phyloP scores from a whole-genome alignment of 2,329 filamentous ascomycete species.

The Macrophomina tecta region DNA sequence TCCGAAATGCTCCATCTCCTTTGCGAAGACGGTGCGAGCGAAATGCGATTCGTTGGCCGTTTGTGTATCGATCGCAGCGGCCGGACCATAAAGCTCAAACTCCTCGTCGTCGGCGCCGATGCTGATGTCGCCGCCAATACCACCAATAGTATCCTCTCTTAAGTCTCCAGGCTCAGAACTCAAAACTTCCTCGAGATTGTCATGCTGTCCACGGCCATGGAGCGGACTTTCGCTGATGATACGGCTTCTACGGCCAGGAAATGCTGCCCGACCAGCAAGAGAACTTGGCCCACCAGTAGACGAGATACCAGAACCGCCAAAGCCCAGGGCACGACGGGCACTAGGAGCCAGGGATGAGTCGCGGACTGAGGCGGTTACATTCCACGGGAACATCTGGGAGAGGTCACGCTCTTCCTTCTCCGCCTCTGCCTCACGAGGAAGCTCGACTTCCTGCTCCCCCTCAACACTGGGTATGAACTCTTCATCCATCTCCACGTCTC shows the following conservation, averaged over 20 bases:
- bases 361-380: conserved; percentile 61
- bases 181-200: conserved; percentile 38
- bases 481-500: conserved; percentile 27
- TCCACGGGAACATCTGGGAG: conserved; percentile 73
- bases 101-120: conserved; percentile 41
- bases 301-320: conserved; percentile 39
- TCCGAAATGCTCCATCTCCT: conserved; percentile 68
- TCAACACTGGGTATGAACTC: conserved; percentile 11
- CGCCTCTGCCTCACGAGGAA: conserved; percentile 71
- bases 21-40: conserved; percentile 60
- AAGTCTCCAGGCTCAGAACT: conserved; percentile 36
- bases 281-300: conserved; percentile 43
- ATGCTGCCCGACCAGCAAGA: conserved; percentile 35
- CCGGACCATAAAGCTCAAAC: conserved; percentile 43
- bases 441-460: conserved; percentile 62
- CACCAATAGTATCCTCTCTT: conserved; percentile 34
- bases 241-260: conserved; percentile 53
- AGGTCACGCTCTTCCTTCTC: conserved; percentile 68
- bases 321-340: conserved; percentile 46
- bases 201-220: conserved; percentile 54
- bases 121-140: conserved; percentile 35
- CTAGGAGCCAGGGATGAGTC: conserved; percentile 55
- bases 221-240: conserved; percentile 68
- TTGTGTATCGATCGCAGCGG: conserved; percentile 56
- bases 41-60: conserved; percentile 55